phyloP scores from a whole-genome alignment of 208 protist genomes.

The Crithidia acanthocephali region DNA sequence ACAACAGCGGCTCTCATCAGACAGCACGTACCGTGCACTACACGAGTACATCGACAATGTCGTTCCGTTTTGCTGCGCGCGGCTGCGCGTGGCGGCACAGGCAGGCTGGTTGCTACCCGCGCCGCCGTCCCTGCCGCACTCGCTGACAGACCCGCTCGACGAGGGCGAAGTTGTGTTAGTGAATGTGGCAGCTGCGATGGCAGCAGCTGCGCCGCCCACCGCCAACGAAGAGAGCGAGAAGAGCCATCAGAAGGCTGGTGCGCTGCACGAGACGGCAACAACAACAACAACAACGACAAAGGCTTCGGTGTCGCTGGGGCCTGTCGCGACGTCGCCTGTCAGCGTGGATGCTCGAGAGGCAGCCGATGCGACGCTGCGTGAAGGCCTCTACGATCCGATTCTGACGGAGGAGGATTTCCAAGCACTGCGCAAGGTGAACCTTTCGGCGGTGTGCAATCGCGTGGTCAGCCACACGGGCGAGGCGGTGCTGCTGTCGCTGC shows the following conservation, averaged over 20 bases:
- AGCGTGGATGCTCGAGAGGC: too few relatives aligned
- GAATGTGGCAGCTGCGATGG: not conserved
- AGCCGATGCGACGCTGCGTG: too few relatives aligned
- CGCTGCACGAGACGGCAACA: not conserved
- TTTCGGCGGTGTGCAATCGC: conserved; percentile 47
- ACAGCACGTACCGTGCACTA: conserved; percentile 28
- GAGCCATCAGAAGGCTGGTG: too few relatives aligned
- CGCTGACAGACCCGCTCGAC: conserved; percentile 12
- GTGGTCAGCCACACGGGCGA: conserved; percentile 59
- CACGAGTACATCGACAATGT: conserved; percentile 24
- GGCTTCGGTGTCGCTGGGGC: not conserved
- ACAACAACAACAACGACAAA: not conserved
- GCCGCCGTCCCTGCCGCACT: conserved; percentile 30
- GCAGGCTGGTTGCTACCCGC: conserved; percentile 61
- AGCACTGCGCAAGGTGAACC: conserved; percentile 27
- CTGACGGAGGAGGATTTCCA: conserved; percentile 29
- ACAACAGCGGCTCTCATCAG: not conserved
- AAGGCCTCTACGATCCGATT: conserved; percentile 7
- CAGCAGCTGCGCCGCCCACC: not conserved
- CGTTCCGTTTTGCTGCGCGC: conserved; percentile 42
- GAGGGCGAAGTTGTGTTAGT: conserved; percentile 18
- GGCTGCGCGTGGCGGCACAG: conserved; percentile 49
- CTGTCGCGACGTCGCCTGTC: too few relatives aligned
- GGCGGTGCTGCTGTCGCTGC: conserved; percentile 59
- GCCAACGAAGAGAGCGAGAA: too few relatives aligned